Evolutionary conservation across 2,329 filamentous ascomycete species (phyloP).

Genomic region (Alternaria arborescens): DNA sequence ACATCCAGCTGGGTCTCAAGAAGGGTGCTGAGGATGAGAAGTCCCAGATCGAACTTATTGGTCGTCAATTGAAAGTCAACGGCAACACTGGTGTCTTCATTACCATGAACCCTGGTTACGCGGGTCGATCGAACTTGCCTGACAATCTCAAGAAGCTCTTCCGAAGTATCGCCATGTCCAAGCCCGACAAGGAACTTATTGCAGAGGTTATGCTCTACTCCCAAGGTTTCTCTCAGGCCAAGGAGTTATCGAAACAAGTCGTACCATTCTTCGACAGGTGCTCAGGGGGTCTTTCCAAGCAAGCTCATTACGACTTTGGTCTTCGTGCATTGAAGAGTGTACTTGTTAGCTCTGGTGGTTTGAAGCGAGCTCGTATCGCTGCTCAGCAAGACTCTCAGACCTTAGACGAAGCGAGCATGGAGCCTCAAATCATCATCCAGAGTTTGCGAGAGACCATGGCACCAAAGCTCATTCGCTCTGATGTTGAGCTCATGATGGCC

Average conservation of each 20-base stretch:
- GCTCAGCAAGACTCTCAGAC: conserved; percentile 62
- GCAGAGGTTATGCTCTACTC: conserved; percentile 99
- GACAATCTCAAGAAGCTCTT: conserved; percentile 99
- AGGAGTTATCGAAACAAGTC: conserved; percentile 90
- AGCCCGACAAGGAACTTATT: conserved; percentile 99
- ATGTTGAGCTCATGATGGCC: conserved; percentile 85
- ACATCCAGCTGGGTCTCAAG: conserved; percentile 95
- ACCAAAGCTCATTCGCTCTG: conserved; percentile 91
- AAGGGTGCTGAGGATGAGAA: conserved; percentile 82
- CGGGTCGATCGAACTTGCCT: conserved; percentile 94
- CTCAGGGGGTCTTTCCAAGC: conserved; percentile 81
- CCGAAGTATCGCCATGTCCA: conserved; percentile 99
- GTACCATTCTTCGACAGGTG: conserved; percentile 99
- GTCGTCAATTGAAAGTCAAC: conserved; percentile 88
- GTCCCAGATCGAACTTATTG: conserved; percentile 91
- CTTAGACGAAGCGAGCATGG: conserved; percentile 76
- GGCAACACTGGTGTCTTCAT: conserved; percentile 98
- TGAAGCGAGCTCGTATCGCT: conserved; percentile 85
- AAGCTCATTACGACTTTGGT: conserved; percentile 99
- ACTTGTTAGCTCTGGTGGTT: conserved; percentile 92
- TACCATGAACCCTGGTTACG: conserved; percentile 99
- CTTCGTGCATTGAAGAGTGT: conserved; percentile 98
- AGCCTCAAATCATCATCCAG: conserved; percentile 98
- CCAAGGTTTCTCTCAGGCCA: conserved; percentile 97
- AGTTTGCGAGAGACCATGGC: conserved; percentile 98